Base-by-base conservation (phyloP, 306 rosid genomes). In the Pyrus bretschneideri region DNA sequence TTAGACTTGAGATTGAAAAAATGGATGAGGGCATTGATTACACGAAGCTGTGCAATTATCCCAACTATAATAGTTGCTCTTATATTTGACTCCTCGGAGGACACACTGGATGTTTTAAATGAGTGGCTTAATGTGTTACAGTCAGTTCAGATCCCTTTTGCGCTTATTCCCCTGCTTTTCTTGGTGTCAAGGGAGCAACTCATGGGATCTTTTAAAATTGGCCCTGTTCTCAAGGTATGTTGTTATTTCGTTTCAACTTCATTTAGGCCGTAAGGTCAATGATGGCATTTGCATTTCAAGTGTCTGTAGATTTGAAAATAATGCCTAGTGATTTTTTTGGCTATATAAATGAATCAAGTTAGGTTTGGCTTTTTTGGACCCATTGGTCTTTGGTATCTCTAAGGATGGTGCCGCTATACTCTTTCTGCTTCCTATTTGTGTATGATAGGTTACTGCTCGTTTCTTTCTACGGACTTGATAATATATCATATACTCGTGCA, bases 81-180 rank as follows among this genome's bases (percentile, higher is more conserved):
- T 63, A 75, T 80, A 67, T 96, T 89, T 70, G 98, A 96, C 25
- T 82, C 93, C 51, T 88, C 98, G 0, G 96, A 89, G 79, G 84
- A 74, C 11, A 82, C 91, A 10, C 82, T 96, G 30, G 99, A 96
- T 82, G 79, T 83, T 78, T 59, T 96, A 52, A 96, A 96, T 79
- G 93, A 96, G 87, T 96, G 99, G 99, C 99, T 96, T 63, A 96
- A 96, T 84, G 88, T 96, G 76, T 97, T 96, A 64, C 99, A 92
- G 86, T 96, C 99, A 63, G 80, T 96, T 77, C 99, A 96, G 83
- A 92, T 96, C 71, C 99, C 99, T 58, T 96, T 96, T 85, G 99
- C 99, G 25, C 87, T 96, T 69, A 91, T 96, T 82, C 99, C 99
- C 75, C 84, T 96, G 80, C 97, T 96, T 38, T 92, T 86, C 84